Base-by-base conservation (phyloP, 352 stramenopile species). In the Phytophthora fragariaefolia region DNA sequence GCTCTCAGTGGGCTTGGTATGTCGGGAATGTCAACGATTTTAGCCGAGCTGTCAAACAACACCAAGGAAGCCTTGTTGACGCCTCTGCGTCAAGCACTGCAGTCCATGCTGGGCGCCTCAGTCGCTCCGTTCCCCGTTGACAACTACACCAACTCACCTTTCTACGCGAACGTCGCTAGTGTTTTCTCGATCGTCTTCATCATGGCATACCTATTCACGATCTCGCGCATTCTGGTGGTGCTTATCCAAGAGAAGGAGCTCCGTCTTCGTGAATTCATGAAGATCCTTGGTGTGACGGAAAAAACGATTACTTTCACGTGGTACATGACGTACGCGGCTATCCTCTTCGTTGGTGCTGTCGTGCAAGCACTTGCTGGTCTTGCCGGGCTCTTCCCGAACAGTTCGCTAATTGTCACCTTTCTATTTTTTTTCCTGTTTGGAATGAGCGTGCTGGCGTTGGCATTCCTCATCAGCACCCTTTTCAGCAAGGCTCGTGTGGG, bases 201-300 rank as follows among this genome's bases (percentile, higher is more conserved):
- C 43, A 71, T 98, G 46, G 83, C 89, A 3, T 98, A 95, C 61
- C 59, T 98, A 10, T 96, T 94, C 71, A 84, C 90, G 6, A 79
- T 96, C 9, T 97, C 89, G 13, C 77, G 82, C 4, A 76, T 97
- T 34, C 71, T 98, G 26, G 73, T 92, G 6, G 71, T 82, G 5
- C 72, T 98, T 23, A 95, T 98, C 10, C 60, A 79, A 27, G 94
- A 98, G 64, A 97, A 97, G 30, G 94, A 98, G 50, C 77, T 80
- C 1, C 79, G 88, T 6, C 80, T 92, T 34, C 91, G 93, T 17
- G 94, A 98, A 65, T 84, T 86, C 51, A 95, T 98, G 74, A 93
- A 94, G 69, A 85, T 88, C 46, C 91, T 98, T 57, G 95, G 96
- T 23, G 81, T 98, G 18, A 95, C 74, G 6, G 83, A 93, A 40